Conservation (phyloP, 106 monocot genomes). For the Apostasia ramifera region DNA sequence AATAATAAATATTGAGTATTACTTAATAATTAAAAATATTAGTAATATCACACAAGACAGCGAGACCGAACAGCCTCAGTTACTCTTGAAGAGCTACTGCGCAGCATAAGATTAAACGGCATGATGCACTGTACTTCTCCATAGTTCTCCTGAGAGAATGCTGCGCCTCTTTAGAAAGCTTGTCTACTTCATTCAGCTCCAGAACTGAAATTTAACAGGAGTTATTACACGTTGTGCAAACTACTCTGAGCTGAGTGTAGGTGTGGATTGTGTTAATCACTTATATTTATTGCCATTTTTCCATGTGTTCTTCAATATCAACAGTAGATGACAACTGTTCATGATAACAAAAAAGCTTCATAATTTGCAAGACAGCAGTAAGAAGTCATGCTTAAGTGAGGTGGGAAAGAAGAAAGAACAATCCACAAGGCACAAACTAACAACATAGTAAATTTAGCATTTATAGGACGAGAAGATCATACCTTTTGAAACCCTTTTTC, state of each 20-base stretch:
- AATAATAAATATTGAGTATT: too few species aligned
- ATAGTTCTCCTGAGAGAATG: constrained; percentile 97
- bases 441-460: neutral
- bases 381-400: too few species aligned
- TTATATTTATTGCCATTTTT: too few species aligned
- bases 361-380: neutral
- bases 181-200: constrained; percentile 97
- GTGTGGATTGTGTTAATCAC: too few species aligned
- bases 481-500: constrained; percentile 89
- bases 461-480: neutral
- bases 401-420: neutral
- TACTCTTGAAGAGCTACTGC: constrained; percentile 94
- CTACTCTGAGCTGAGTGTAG: too few species aligned
- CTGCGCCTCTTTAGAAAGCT: constrained; percentile 97
- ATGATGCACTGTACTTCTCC: constrained; percentile 96
- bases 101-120: constrained; percentile 87
- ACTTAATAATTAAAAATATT: too few species aligned
- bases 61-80: constrained; percentile 94
- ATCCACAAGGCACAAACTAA: neutral
- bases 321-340: neutral
- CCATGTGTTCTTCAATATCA: too few species aligned
- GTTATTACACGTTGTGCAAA: neutral
- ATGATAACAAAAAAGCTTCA: neutral
- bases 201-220: constrained; percentile 44
- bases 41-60: constrained; percentile 23